Evolutionary conservation across 2,329 filamentous ascomycete species (phyloP), one percentile per base, ranked within the genome.

Genomic region (Ophiognomonia clavigignenti-juglandacearum): DNA sequence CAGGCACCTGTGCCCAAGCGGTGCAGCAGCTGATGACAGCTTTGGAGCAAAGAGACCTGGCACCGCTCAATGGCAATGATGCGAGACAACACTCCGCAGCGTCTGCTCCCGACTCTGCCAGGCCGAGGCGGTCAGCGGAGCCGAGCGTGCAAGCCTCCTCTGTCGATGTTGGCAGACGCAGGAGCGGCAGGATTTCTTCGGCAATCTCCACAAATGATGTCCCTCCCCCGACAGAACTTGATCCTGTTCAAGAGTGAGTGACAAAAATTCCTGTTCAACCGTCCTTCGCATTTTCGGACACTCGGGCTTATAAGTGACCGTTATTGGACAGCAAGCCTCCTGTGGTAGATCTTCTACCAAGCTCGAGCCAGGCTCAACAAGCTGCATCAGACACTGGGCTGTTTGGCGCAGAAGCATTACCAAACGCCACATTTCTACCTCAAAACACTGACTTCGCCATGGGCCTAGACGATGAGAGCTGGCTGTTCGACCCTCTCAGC

Each of bases 401-500:
- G 4, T 42, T 39, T n/a, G 29, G 39, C 24, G 16, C 40, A 9
- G 41, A 34, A 11, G 10, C 31, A 11, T n/a, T 32, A 13, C 18
- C 41, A 4, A 35, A 23, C 16, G 29, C 40, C 4, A 38, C 43
- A 11, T 35, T 44, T 2, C 24, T 43, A 7, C 29, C 50, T 24
- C 39, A 38, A 34, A 39, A 43, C 5, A 19, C 20, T 20, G 34
- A 43, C 6, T 13, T 42, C n/a, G n/a, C n/a, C n/a, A n/a, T n/a
- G n/a, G n/a, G n/a, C n/a, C n/a, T n/a, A n/a, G n/a, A n/a, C n/a
- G n/a, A n/a, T n/a, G n/a, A n/a, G n/a, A n/a, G n/a, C n/a, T n/a
- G n/a, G n/a, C n/a, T n/a, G n/a, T n/a, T n/a, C n/a, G n/a, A 55
- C 19, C 54, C 53, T 37, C 52, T 55, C 14, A 47, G 47, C 11